Base-by-base conservation (phyloP, 2,329 filamentous ascomycete species). In the Colletotrichum sp. region DNA sequence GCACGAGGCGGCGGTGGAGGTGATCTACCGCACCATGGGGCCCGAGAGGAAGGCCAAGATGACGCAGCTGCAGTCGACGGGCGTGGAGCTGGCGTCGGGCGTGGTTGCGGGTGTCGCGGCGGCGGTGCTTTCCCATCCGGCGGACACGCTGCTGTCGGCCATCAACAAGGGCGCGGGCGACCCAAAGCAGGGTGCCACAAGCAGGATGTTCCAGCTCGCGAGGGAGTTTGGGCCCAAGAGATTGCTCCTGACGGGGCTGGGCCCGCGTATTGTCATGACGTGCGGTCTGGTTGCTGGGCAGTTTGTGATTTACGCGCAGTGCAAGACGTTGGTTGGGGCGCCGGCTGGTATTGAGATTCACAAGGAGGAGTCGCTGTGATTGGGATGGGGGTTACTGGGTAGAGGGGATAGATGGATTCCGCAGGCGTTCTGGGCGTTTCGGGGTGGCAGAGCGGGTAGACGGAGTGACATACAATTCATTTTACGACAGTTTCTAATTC, bases 61-160 rank as follows among this genome's bases (percentile, higher is more conserved):
- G 81, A 93, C 93, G 76, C 90, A 92, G 79, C 89, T 93, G 79
- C 92, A 93, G 83, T 94, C 95, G 84, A 98, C 96, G 64, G 91
- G 90, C 81, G 93, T 98, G 83, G 98, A 98, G 89, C 90, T 98
- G 82, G 92, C 94, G 55, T 96, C 95, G 80, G 96, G 96, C 89
- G 89, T 98, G 80, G 91, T 96, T 75, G 96, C 96, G 71, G 96
- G 96, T 90, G 95, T 96, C 82, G 96, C 95, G 69, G 95, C 96
- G 52, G 96, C 96, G 77, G 89, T 98, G 75, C 91, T 98, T 82
- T 98, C 95, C 49, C 96, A 98, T 85, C 96, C 96, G 52, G 96
- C 96, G 78, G 96, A 98, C 78, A 90, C 89, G 16, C 83, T 90
- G 75, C 84, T 90, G 29, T 90, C 88, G 1, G 89, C 89, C 69